These are phyloP conservation scores for Phyllosticta ampelicida DNA, from an alignment of 2,329 filamentous ascomycete species.

Conservation along the genomic window DNA sequence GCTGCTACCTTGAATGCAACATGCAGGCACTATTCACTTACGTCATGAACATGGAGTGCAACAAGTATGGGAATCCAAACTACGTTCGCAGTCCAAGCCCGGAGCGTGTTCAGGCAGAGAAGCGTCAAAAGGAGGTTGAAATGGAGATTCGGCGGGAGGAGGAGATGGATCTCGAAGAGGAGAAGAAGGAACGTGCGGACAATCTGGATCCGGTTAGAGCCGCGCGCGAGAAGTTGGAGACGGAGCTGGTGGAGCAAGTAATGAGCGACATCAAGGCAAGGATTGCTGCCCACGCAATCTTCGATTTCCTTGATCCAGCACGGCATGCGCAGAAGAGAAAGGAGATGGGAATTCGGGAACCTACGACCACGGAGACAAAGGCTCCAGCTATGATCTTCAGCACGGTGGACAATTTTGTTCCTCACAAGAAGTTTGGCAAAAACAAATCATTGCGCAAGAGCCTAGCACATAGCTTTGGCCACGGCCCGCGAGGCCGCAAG, in stretches of 20 bases:
- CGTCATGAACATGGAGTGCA: conserved; percentile 80
- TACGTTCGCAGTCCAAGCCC: conserved; percentile 47
- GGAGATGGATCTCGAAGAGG: conserved; percentile 74
- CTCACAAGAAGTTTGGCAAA: conserved; percentile 7
- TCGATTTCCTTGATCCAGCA: conserved; percentile 70
- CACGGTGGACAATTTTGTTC: background rate
- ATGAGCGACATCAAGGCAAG: conserved; percentile 82
- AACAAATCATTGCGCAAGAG: conserved; percentile 5
- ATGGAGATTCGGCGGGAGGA: conserved; percentile 58
- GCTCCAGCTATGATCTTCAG: conserved; percentile 43
- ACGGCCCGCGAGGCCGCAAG: conserved; percentile 1
- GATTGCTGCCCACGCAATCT: conserved; percentile 69
- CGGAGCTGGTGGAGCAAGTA: conserved; percentile 76
- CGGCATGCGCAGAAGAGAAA: conserved; percentile 71
- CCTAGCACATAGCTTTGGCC: background rate
- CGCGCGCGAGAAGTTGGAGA: conserved; percentile 65
- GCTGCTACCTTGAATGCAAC: conserved; percentile 69
- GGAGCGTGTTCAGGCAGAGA: conserved; percentile 36
- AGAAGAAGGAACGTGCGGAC: conserved; percentile 76
- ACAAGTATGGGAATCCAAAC: conserved; percentile 54
- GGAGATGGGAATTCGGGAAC: conserved; percentile 65
- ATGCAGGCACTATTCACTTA: conserved; percentile 85
- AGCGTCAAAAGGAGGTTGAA: conserved; percentile 53
- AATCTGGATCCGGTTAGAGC: conserved; percentile 85
- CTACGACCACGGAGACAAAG: conserved; percentile 46